Conservation (phyloP, 768 basidiomycete species). For the Tricholoma flavovirens region DNA sequence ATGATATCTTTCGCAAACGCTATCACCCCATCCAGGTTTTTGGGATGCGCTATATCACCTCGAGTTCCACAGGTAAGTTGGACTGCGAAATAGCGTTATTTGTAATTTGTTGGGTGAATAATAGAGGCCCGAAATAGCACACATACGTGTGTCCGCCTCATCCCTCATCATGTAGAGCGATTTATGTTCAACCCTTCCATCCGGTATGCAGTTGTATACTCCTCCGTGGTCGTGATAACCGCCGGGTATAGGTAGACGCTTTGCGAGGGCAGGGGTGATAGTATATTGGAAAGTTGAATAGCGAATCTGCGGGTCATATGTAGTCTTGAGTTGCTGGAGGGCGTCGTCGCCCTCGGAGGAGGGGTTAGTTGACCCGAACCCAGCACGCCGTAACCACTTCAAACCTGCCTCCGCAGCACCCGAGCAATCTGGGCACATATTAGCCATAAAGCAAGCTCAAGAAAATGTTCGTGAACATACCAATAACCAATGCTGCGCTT, state of each 20-base stretch:
- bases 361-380: constrained; percentile 10
- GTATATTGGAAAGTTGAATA: not conserved
- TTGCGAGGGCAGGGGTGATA: not conserved
- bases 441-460: not conserved
- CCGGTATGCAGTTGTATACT: not conserved
- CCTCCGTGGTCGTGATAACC: not conserved
- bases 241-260: not conserved
- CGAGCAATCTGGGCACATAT: constrained; percentile 24
- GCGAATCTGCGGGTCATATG: not conserved
- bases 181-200: not conserved
- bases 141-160: not conserved
- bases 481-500: not conserved
- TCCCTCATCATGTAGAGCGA: not conserved
- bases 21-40: constrained; percentile 13
- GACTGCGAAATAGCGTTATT: not conserved
- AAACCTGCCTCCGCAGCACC: constrained; percentile 22
- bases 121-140: not conserved
- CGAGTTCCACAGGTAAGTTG: constrained; percentile 3
- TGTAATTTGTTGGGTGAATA: not conserved
- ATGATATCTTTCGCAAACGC: constrained; percentile 8
- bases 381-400: constrained; percentile 19
- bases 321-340: not conserved
- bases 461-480: not conserved
- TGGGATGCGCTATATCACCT: constrained; percentile 5
- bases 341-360: not conserved